Base-by-base conservation (phyloP, 2,329 filamentous ascomycete species). In the Dryadomyces quercus-mongolicae region DNA sequence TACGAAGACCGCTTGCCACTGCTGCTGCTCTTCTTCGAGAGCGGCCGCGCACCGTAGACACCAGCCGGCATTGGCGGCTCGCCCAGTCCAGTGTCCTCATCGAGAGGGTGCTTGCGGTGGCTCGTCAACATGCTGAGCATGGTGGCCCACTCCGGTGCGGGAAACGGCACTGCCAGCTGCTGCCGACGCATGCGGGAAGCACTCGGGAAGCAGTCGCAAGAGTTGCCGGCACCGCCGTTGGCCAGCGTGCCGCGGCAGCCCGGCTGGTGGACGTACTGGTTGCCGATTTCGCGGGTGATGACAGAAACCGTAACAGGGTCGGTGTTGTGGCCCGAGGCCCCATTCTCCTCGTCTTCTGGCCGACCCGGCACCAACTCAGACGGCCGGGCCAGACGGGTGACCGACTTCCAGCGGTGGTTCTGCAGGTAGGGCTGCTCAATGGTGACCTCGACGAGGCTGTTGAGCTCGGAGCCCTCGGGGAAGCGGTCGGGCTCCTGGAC, bases 361-460 rank as follows among this genome's bases (percentile, higher is more conserved):
- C 55, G 56, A 18, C 48, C 52, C 48, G 56, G 54, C 51, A 58
- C 72, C 51, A 82, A 69, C 66, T 83, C 79, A 5, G 70, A 65
- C 0, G 81, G 81, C 46, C 80, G 76, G 22, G 74, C 73, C 48
- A 85, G 72, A 18, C 73, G 74, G 13, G 81, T 84, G 49, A 78
- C 67, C 55, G 80, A 81, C 66, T 78, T 76, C 81, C 81, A 84
- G 43, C 71, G 71, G 62, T 81, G 77, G 61, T 73, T 74, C 60
- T 78, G 73, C 50, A 82, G 70, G 38, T 67, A 70, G 16, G 71
- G 72, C 58, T 76, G 73, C 55, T 77, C 75, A 54, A 84, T 74
- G 54, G 72, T 73, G 54, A 84, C 73, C 66, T 84, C 77, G 38
- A 82, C 75, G 56, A 78, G 74, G 55, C 77, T 78, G 57, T 79